phyloP scores from a whole-genome alignment of 108 stramenopile species.

The Nitzschia putrida region DNA sequence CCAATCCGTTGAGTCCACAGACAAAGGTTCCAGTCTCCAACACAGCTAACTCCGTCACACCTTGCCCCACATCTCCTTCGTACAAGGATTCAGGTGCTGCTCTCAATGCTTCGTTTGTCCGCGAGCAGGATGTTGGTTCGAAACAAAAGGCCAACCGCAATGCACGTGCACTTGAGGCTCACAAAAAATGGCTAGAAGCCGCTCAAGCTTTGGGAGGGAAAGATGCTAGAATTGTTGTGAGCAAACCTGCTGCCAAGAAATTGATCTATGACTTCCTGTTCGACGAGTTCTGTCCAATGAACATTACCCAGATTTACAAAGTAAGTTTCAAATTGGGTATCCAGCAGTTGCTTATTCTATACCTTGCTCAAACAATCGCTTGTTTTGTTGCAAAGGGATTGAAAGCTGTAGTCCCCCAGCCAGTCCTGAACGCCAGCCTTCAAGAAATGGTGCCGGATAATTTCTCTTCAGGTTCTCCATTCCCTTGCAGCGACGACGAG shows the following conservation, averaged over 20 bases:
- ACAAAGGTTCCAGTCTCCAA: not conserved
- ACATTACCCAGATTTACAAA: conserved; percentile 73
- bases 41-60: conserved; percentile 46
- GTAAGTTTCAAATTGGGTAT: conserved; percentile 25
- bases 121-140: not conserved
- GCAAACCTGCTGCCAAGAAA: conserved; percentile 71
- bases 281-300: conserved; percentile 76
- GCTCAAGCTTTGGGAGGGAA: conserved; percentile 67
- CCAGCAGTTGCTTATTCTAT: not conserved
- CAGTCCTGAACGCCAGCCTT: conserved; percentile 61
- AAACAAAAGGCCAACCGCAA: conserved; percentile 6
- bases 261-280: conserved; percentile 64
- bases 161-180: conserved; percentile 41
- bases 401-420: conserved; percentile 64
- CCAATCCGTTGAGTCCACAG: conserved; percentile 17
- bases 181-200: conserved; percentile 71
- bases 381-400: conserved; percentile 33
- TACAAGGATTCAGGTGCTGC: conserved; percentile 8
- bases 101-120: not conserved
- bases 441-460: conserved; percentile 69
- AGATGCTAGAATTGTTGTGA: conserved; percentile 64
- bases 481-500: conserved; percentile 66
- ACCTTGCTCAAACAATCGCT: too few species aligned
- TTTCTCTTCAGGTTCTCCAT: conserved; percentile 33
- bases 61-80: conserved; percentile 17